Evolutionary conservation across 345 rosid species (phyloP).

Genomic region (Salix koriyanagi): DNA sequence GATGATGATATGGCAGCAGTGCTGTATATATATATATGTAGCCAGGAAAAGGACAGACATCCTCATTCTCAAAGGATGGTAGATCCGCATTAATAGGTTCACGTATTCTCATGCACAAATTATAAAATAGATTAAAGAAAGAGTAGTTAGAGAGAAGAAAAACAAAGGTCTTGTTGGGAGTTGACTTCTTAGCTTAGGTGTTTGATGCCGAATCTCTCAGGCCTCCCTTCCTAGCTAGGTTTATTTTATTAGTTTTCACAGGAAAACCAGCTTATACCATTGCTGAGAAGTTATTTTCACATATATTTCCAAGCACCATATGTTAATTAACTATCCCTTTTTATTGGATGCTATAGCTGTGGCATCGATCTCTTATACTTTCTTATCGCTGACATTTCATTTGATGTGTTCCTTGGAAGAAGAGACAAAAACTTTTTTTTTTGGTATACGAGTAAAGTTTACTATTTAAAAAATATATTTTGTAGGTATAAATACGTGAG

Average conservation of each 20-base stretch:
- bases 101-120: conserved; percentile 36
- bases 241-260: neutral
- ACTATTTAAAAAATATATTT: too few species aligned
- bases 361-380: neutral
- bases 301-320: neutral
- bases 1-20: neutral
- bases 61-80: conserved; percentile 16
- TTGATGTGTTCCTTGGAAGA: too few species aligned
- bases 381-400: neutral
- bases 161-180: conserved; percentile 14
- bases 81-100: conserved; percentile 41
- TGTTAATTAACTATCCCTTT: neutral
- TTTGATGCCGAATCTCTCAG: conserved; percentile 24
- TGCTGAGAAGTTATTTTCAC: neutral
- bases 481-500: accelerated
- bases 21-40: neutral
- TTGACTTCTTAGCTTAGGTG: conserved; percentile 43
- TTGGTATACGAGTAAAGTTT: too few species aligned
- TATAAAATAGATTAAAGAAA: neutral
- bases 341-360: neutral
- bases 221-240: neutral
- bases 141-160: neutral
- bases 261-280: neutral
- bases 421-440: too few species aligned
- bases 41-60: conserved; percentile 38